A percentile compares a stretch with the other conserved stretches of the same genome.
Evolutionary conservation across 179 eudicot species (phyloP).

Genomic region (Actinidia arguta): DNA sequence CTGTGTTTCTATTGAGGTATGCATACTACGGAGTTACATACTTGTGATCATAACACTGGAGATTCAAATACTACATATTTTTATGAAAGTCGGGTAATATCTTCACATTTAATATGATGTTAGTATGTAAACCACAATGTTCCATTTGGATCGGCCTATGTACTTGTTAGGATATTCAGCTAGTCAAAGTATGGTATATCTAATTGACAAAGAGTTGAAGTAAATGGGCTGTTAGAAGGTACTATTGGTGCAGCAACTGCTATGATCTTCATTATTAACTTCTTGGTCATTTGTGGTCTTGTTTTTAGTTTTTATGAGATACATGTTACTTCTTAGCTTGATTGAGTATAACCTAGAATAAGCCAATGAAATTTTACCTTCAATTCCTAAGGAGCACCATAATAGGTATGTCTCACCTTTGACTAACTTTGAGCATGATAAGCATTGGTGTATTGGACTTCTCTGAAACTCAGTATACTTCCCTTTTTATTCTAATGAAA

Average conservation of each 20-base stretch:
- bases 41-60: background rate
- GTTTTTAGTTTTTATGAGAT: slow-evolving; percentile 84
- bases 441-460: background rate
- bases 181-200: slow-evolving; percentile 63
- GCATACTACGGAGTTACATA: background rate
- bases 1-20: slow-evolving; percentile 99
- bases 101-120: slow-evolving; percentile 21
- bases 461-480: background rate
- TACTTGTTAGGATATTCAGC: slow-evolving; percentile 97
- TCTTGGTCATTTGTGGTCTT: slow-evolving; percentile 22
- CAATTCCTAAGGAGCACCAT: slow-evolving; percentile 94
- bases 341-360: slow-evolving; percentile 89
- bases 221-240: slow-evolving; percentile 43
- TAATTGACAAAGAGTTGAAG: slow-evolving; percentile 97
- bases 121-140: slow-evolving; percentile 95
- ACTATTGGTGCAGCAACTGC: slow-evolving; percentile 8
- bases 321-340: slow-evolving; percentile 86
- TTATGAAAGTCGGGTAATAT: background rate
- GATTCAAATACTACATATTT: background rate
- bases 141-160: slow-evolving; percentile 99
- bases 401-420: slow-evolving; percentile 59
- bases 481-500: background rate
- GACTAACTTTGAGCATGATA: background rate
- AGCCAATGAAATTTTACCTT: slow-evolving; percentile 80
- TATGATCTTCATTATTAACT: slow-evolving; percentile 24